Percentiles rank a stretch among this genome's conserved stretches.
These are phyloP conservation scores for Lithohypha guttulata DNA, from an alignment of 2,329 filamentous ascomycete genomes.

Conservation along the genomic window DNA sequence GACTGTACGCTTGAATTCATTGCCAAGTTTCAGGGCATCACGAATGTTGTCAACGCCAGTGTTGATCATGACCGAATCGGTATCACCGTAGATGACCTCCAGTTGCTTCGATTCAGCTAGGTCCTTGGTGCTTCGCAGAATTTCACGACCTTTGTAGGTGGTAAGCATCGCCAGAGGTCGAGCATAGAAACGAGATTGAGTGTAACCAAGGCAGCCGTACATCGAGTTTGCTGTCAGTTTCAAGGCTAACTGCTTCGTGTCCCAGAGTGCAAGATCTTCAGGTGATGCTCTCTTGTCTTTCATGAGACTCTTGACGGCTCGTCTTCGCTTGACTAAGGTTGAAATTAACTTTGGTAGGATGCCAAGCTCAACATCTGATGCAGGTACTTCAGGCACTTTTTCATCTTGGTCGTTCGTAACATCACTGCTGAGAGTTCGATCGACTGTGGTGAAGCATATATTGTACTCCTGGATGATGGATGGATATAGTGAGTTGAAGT, in stretches of 20 bases:
- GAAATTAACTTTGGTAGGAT: conserved; percentile 85
- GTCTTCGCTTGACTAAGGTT: conserved; percentile 76
- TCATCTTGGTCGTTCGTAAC: conserved; percentile 62
- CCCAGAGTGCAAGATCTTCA: conserved; percentile 87
- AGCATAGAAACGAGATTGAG: conserved; percentile 93
- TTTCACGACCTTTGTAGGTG: conserved; percentile 94
- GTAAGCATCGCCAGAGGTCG: conserved; percentile 89
- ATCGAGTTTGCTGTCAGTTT: conserved; percentile 99
- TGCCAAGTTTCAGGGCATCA: conserved; percentile 80
- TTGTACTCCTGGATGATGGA: conserved; percentile 99
- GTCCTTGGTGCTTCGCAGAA: conserved; percentile 89
- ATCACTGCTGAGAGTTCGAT: conserved; percentile 53
- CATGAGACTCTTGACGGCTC: conserved; percentile 93
- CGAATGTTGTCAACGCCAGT: conserved; percentile 90
- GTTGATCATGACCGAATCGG: conserved; percentile 99
- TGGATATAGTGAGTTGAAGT: conserved; percentile 98
- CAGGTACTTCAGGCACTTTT: conserved; percentile 75
- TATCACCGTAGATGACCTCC: conserved; percentile 96
- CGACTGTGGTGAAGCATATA: conserved; percentile 97
- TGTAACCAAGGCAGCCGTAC: conserved; percentile 97
- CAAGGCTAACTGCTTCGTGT: conserved; percentile 92
- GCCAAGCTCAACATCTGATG: conserved; percentile 61
- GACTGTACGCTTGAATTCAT: conserved; percentile 89
- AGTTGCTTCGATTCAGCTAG: conserved; percentile 83
- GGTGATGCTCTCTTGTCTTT: conserved; percentile 78